These are phyloP conservation scores for Thinopyrum elongatum DNA, from an alignment of 176 grass and related monocot genomes.

Conservation along the genomic window DNA sequence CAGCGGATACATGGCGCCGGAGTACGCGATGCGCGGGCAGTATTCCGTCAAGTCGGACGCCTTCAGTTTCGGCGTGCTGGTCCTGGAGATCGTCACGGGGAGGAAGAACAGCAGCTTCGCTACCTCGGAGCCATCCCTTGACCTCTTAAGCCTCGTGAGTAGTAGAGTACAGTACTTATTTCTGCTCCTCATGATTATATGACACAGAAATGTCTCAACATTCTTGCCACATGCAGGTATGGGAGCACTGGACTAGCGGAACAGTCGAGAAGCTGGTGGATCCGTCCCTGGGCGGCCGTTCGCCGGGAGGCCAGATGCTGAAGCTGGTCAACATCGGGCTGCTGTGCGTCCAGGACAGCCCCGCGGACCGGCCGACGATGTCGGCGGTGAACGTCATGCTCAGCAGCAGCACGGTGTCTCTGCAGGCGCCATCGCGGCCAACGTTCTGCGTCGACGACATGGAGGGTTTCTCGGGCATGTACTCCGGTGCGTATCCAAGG, in stretches of 20 bases:
- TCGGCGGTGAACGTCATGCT: conserved; percentile 58
- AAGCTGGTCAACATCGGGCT: conserved; percentile 49
- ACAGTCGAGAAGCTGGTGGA: conserved; percentile 41
- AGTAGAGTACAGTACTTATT: too few relatives aligned
- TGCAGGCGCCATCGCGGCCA: conserved; percentile 40
- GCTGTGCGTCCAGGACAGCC: conserved; percentile 65
- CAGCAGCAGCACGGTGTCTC: conserved; percentile 33
- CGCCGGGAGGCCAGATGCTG: conserved; percentile 21
- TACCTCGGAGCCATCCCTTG: conserved; percentile 17
- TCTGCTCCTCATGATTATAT: neutral
- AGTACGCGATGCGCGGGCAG: conserved; percentile 55
- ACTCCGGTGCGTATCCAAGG: neutral
- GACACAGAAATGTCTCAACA: neutral
- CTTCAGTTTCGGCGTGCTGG: conserved; percentile 53
- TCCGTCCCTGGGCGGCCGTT: neutral
- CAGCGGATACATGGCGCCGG: conserved; percentile 46
- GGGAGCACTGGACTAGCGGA: conserved; percentile 44
- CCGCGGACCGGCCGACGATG: conserved; percentile 46
- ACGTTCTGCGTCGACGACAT: conserved; percentile 43
- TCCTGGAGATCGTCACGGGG: conserved; percentile 60
- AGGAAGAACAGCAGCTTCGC: conserved; percentile 32
- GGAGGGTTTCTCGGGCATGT: neutral
- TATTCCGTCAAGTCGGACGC: conserved; percentile 56
- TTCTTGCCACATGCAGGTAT: conserved; percentile 24
- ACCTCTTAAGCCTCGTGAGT: conserved; percentile 47